Base-by-base conservation (phyloP, 2,329 filamentous ascomycete genomes). In the Cytospora chrysosperma region DNA sequence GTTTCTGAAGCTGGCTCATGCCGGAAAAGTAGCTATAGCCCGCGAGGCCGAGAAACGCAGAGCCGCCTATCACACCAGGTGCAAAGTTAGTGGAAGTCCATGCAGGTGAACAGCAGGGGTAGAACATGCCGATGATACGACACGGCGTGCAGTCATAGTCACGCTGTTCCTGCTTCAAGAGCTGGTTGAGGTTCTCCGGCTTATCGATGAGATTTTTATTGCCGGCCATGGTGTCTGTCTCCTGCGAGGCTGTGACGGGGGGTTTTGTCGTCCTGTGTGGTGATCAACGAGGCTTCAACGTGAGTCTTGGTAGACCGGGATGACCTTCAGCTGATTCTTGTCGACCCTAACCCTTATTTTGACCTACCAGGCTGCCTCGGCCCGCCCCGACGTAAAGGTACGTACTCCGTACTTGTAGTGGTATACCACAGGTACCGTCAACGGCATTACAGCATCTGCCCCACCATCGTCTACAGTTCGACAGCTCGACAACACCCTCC, bases 21-120 rank as follows among this genome's bases (percentile, higher is more conserved):
- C 91, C 91, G 3, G 89, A 90, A 66, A 87, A 80, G 76, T 93
- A 93, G 75, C 87, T 93, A 76, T 93, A 95, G 1, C 82, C 87
- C 4, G 87, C 91, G 19, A 94, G 84, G 1, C 89, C 89, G 62
- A 92, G 79, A 67, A 95, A 92, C 1, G 90, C 89, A 47, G 87
- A 83, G 71, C 89, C 88, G 52, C 91, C 91, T 93, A 69, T 62
- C 26, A 2, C 2, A 32, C 19, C 21, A 19, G 8, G 51, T 17
- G 34, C 28, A 50, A 59, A 55, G 19, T 47, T 15, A 34, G 27
- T 40, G 26, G 51, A 24, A 24, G 61, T 59, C 28, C 32, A 24
- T 15, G 5, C 10, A 4, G 2, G 49, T 43, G 37, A 50, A 37
- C 37, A 32, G 64, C 49, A 52, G 51, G 57, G 34, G 52, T 62